Evolutionary conservation across 2,329 filamentous ascomycete species (phyloP).

Genomic region (Fusarium tuaranense): DNA sequence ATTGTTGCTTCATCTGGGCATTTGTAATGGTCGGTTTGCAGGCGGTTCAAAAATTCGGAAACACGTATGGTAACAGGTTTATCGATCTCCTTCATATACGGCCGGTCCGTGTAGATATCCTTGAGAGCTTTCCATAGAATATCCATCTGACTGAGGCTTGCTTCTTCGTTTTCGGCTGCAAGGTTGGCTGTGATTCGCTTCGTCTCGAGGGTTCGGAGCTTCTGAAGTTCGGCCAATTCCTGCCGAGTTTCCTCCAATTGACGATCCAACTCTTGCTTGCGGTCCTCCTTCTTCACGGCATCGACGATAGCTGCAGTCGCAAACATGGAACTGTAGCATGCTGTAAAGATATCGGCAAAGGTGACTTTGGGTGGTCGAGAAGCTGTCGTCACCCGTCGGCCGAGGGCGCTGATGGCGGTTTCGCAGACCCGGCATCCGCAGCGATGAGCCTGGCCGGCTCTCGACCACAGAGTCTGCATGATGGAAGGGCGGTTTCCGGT

Average conservation of each 20-base stretch:
- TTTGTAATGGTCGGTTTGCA: constrained; percentile 47
- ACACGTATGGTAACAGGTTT: constrained; percentile 44
- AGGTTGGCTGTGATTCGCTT: constrained; percentile 23
- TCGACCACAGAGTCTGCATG: constrained; percentile 78
- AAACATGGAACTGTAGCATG: constrained; percentile 76
- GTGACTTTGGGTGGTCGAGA: constrained; percentile 62
- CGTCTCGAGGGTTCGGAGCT: constrained; percentile 45
- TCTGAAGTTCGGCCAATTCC: constrained; percentile 56
- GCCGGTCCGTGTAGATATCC: constrained; percentile 46
- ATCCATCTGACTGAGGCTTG: constrained; percentile 47
- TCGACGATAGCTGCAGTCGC: constrained; percentile 74
- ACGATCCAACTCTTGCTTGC: constrained; percentile 70
- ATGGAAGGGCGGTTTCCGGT: constrained; percentile 46
- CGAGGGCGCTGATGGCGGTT: constrained; percentile 59
- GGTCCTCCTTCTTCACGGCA: constrained; percentile 67
- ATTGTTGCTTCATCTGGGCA: constrained; percentile 39
- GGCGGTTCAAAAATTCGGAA: constrained; percentile 43
- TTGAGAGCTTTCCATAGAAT: constrained; percentile 48
- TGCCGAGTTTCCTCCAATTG: constrained; percentile 67
- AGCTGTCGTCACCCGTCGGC: constrained; percentile 62
- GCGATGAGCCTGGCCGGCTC: constrained; percentile 71
- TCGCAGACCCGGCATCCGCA: constrained; percentile 74
- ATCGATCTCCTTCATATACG: constrained; percentile 52
- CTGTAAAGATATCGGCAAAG: constrained; percentile 69
- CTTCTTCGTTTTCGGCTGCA: constrained; percentile 17